A percentile compares a stretch with the other conserved stretches of the same genome.
These are phyloP conservation scores for Exophiala sp. DNA, from an alignment of 2,329 filamentous ascomycete genomes.

Conservation along the genomic window DNA sequence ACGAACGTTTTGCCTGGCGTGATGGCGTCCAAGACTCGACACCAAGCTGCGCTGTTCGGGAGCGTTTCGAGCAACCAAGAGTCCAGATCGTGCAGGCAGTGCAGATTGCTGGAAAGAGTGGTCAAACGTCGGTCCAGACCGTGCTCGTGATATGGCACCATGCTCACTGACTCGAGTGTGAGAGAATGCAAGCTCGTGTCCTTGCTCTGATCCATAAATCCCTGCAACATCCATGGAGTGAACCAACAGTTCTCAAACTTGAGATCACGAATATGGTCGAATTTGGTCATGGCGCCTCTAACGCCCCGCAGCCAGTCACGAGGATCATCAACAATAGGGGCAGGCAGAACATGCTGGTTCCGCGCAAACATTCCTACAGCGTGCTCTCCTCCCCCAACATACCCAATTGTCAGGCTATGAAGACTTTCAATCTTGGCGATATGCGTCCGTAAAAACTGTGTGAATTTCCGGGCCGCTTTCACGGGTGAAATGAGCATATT, in stretches of 20 bases:
- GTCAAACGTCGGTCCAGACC: slow-evolving; percentile 8
- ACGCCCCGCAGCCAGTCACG: slow-evolving; percentile 13
- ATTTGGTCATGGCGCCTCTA: slow-evolving; percentile 41
- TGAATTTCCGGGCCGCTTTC: slow-evolving; percentile 51
- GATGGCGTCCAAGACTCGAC: slow-evolving; percentile 47
- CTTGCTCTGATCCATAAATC: slow-evolving; percentile 51
- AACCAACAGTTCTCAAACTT: slow-evolving; percentile 68
- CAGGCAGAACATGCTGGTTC: slow-evolving; percentile 61
- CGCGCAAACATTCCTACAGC: slow-evolving; percentile 59
- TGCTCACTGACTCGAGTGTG: slow-evolving; percentile 62
- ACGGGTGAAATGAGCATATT: slow-evolving; percentile 51
- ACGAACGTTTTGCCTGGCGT: slow-evolving; percentile 47
- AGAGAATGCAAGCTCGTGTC: slow-evolving; percentile 50
- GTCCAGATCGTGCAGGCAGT: slow-evolving; percentile 20
- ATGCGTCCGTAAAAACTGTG: slow-evolving; percentile 50
- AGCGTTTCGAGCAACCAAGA: slow-evolving; percentile 34
- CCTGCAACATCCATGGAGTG: slow-evolving; percentile 55
- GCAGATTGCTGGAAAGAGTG: slow-evolving; percentile 11
- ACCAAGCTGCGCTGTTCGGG: slow-evolving; percentile 49
- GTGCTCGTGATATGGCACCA: slow-evolving; percentile 47
- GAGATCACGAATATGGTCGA: slow-evolving; percentile 58
- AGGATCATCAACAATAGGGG: slow-evolving; percentile 39
- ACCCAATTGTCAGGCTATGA: slow-evolving; percentile 61
- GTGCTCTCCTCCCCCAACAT: slow-evolving; percentile 65
- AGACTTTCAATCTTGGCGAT: slow-evolving; percentile 51